Base-by-base conservation (phyloP, 176 grass and related monocot species). In the Cymbopogon citratus region DNA sequence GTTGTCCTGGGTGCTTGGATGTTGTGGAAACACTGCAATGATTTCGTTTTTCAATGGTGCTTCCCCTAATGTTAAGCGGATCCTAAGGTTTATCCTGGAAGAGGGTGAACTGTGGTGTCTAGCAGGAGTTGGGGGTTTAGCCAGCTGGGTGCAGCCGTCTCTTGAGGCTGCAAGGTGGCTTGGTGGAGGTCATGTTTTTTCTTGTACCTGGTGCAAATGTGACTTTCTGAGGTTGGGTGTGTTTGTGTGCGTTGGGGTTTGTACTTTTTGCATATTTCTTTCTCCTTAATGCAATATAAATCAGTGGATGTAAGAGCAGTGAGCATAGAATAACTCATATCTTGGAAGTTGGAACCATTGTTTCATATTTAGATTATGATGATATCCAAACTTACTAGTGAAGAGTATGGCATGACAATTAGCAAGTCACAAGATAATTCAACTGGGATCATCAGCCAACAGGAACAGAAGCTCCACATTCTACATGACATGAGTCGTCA, bases 371-470 rank as follows among this genome's bases (percentile, higher is more conserved):
- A 25, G 36, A 75, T 70, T 63, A 54, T 63, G 65, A 29, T 25
- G 74, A 75, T 4, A 75, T 23, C 48, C 25, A 14, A 80, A 69
- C 59, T 51, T 71, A 85, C 24, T 71, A 34, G 28, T 69, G 23
- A 24, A 88, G 10, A 41, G 21, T 52, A 71, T 70, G 51, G 9
- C 49, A 74, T 59, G 18, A 80, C 7, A 85, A 69, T 26, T 41
- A 49, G 33, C 6, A 49, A 45, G 21, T 48, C 14, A 51, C 40
- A 73, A 23, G 21, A 71, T 63, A 64, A 48, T 71, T 64, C 63
- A 76, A 69, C 45, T 60, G 4, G n/a, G n/a, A n/a, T n/a, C n/a
- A n/a, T n/a, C n/a, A n/a, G n/a, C n/a, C n/a, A n/a, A n/a, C n/a
- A 73, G 27, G 74, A 76, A 69, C 14, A 52, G 9, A 39, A 31